Base-by-base conservation (phyloP, 495 filamentous ascomycete species). In the Tuber brumale region DNA sequence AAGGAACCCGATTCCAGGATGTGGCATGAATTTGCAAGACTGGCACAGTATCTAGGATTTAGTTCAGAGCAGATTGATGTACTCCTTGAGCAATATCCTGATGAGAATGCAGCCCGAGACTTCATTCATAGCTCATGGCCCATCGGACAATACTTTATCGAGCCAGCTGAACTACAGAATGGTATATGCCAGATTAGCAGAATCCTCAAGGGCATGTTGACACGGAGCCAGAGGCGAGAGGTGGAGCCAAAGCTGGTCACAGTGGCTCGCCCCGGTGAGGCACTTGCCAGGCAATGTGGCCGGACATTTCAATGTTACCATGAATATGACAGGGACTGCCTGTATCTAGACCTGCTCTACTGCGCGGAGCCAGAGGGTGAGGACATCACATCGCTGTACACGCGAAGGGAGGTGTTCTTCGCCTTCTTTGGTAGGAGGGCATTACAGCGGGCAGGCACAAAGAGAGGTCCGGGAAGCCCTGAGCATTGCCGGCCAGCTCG, bases 381-480 rank as follows among this genome's bases (percentile, higher is more conserved):
- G 41, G 76, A 74, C 7, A 71, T 74, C 61, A 74, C 51, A 7
- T 74, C 43, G 10, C 74, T 76, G 23, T 70, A 57, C 35, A 66
- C 70, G 12, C 73, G 72, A 41, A 7, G n/a, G 19, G 71, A 69
- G 70, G 70, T 70, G 18, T 76, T 57, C 37, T 70, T 74, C 18
- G 61, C 75, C 9, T 76, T 77, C 39, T 74, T 77, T 66, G 76
- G 76, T 42, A 8, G 48, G 7, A 57, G 48, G 23, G 2, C 2
- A 12, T 57, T 57, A 7, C 48, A 57, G 9, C 8, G 9, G 1
- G n/a, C 48, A 57, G 48, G 48, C 27, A 27, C 48, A 0, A 57
- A 57, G 48, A 27, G 48, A 27, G 8, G n/a, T 12, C 48, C 7
- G 1, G 48, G 19, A 51, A 51, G 21, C 48, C 48, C 48, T 51